phyloP scores from a whole-genome alignment of 768 basidiomycete species.

The Crassisporium funariophilum region DNA sequence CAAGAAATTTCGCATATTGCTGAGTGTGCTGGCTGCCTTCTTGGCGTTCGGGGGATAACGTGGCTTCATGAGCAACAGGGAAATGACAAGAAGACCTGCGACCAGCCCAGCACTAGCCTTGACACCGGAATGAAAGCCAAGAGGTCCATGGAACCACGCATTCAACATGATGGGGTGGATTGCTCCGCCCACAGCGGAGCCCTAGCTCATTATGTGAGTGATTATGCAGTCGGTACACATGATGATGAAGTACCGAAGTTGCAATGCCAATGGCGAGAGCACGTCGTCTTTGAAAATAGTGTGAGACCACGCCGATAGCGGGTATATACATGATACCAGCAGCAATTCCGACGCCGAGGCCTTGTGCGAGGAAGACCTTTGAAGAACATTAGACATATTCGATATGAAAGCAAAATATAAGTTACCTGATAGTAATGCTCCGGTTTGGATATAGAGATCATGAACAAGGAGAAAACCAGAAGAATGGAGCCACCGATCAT shows the following conservation, averaged over 20 bases:
- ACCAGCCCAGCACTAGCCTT: slow-evolving; percentile 48
- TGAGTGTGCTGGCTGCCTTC: slow-evolving; percentile 28
- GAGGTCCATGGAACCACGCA: slow-evolving; percentile 43
- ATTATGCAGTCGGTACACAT: neutral
- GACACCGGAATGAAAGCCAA: slow-evolving; percentile 58
- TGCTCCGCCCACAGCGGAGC: slow-evolving; percentile 59
- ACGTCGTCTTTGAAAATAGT: slow-evolving; percentile 38
- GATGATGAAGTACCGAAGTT: slow-evolving; percentile 28
- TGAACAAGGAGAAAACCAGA: slow-evolving; percentile 48
- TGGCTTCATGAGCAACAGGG: slow-evolving; percentile 42
- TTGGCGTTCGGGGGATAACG: slow-evolving; percentile 40
- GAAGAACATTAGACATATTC: slow-evolving; percentile 18
- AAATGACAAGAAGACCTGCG: slow-evolving; percentile 37
- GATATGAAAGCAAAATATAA: neutral
- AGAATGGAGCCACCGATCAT: slow-evolving; percentile 47
- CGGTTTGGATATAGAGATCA: slow-evolving; percentile 44
- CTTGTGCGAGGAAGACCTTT: slow-evolving; percentile 51
- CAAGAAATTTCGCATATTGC: slow-evolving; percentile 36
- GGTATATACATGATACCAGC: slow-evolving; percentile 56
- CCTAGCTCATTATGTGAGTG: slow-evolving; percentile 26
- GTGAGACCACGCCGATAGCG: slow-evolving; percentile 35
- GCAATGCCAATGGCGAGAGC: slow-evolving; percentile 38
- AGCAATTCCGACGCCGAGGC: slow-evolving; percentile 50
- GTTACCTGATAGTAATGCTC: slow-evolving; percentile 42
- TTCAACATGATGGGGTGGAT: slow-evolving; percentile 69